A percentile compares a stretch with the other conserved stretches of the same genome.
These are phyloP conservation scores for Pseudogymnoascus sp. DNA, from an alignment of 2,329 filamentous ascomycete species.

Conservation along the genomic window DNA sequence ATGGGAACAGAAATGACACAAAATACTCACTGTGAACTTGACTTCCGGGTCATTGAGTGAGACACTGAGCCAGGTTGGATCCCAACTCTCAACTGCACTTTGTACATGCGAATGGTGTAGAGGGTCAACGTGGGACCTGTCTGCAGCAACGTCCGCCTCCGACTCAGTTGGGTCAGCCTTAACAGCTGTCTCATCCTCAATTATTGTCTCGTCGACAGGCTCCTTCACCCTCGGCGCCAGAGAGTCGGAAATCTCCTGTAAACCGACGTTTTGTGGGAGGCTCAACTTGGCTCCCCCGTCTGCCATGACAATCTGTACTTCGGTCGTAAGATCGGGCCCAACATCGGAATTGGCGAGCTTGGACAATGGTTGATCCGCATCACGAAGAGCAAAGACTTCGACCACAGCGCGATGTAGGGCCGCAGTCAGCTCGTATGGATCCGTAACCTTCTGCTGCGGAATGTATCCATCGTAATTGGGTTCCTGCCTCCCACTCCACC, in stretches of 20 bases:
- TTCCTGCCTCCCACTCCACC: slow-evolving; percentile 28
- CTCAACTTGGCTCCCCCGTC: slow-evolving; percentile 18
- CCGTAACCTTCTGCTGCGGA: slow-evolving; percentile 29
- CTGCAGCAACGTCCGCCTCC: slow-evolving; percentile 23
- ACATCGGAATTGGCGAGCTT: slow-evolving; percentile 16
- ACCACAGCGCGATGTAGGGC: slow-evolving; percentile 49
- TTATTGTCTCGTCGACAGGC: background rate
- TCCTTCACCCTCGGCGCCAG: background rate
- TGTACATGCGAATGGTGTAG: slow-evolving; percentile 32
- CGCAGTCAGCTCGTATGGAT: slow-evolving; percentile 30
- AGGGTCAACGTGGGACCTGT: slow-evolving; percentile 21
- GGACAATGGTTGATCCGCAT: slow-evolving; percentile 31
- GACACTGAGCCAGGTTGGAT: slow-evolving; percentile 50
- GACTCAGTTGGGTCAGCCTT: slow-evolving; percentile 23
- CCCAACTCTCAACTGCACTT: slow-evolving; percentile 40
- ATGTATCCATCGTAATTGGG: slow-evolving; percentile 34
- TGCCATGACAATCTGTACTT: slow-evolving; percentile 21
- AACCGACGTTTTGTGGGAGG: slow-evolving; percentile 16
- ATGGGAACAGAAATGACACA: background rate
- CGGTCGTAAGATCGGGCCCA: slow-evolving; percentile 18
- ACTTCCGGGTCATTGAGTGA: slow-evolving; percentile 49
- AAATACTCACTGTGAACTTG: slow-evolving; percentile 64
- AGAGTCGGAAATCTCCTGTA: slow-evolving; percentile 16
- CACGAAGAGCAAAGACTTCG: slow-evolving; percentile 44
- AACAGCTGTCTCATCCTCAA: slow-evolving; percentile 15